Base-by-base conservation (phyloP, 2,329 filamentous ascomycete species). In the Rhexocercosporidium sp. region DNA sequence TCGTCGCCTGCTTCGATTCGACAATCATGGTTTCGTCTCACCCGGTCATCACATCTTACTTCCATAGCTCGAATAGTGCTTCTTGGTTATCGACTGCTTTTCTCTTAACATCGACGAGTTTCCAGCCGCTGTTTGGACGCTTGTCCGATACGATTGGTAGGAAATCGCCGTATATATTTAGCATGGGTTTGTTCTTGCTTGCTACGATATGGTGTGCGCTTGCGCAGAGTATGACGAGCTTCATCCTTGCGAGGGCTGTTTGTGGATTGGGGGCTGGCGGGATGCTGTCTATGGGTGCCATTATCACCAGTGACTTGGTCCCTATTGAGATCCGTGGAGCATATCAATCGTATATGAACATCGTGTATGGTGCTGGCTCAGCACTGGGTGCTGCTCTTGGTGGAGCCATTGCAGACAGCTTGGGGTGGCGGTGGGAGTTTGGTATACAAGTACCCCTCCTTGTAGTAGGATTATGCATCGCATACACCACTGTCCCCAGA, bases 51-150 rank as follows among this genome's bases (percentile, higher is more conserved):
- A 94, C 92, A 0, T 93, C 91, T 0, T 88, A 94, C 77, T 95
- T 95, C 78, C 82, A 89, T 68, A 86, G 90, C 59, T 92, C 91
- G 37, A 93, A 95, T 77, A 88, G 88, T 56, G 92, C 92, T 3
- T 93, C 92, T 1, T 96, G 92, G 92, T 83, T 95, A 4, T 93
- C 91, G 1, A 95, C 92, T 0, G 88, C 91, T 0, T 95, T 94
- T 71, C 79, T 95, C 41, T 83, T 96, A 44, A 93, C 92, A 0
- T 92, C 88, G 3, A 94, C 92, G 1, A 88, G 90, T 27, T 90
- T 93, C 66, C 90, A 94, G 78, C 92, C 92, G 0, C 80, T 95
- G 0, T 86, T 92, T 70, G 92, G 91, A 3, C 85, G 92, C 1
- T 77, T 94, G 1, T 93, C 91, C 1, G 92, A 95, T 78, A 88